Conservation (phyloP, 805 yeast genomes). For the Saccharomycopsis guyanensis region DNA sequence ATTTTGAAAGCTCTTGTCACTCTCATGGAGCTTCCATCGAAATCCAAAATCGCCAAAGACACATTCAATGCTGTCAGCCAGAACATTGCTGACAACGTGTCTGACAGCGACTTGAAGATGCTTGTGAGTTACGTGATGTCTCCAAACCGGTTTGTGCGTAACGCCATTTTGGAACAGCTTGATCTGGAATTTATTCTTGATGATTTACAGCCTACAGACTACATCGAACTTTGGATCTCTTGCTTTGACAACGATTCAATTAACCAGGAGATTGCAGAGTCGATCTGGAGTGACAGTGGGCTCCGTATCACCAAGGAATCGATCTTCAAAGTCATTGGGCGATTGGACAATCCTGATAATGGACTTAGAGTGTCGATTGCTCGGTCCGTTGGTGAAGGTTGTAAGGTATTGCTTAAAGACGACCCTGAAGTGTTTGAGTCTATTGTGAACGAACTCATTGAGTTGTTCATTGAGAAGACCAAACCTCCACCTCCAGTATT, state of each 20-base stretch:
- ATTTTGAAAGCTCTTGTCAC: slow-evolving; percentile 56
- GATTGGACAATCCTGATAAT: slow-evolving; percentile 46
- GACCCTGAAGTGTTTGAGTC: slow-evolving; percentile 26
- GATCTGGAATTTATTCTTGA: slow-evolving; percentile 75
- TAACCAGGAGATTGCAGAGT: slow-evolving; percentile 57
- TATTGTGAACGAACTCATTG: slow-evolving; percentile 40
- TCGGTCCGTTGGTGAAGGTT: slow-evolving; percentile 56
- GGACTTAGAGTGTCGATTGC: slow-evolving; percentile 73
- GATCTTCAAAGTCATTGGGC: slow-evolving; percentile 40
- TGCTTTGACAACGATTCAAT: slow-evolving; percentile 63
- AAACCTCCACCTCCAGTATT: slow-evolving; percentile 69
- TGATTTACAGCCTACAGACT: slow-evolving; percentile 35
- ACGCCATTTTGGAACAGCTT: slow-evolving; percentile 71
- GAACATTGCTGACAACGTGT: slow-evolving; percentile 57
- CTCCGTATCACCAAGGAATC: slow-evolving; percentile 41
- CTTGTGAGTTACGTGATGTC: slow-evolving; percentile 45
- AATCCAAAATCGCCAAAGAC: slow-evolving; percentile 76
- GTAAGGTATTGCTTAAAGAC: slow-evolving; percentile 27
- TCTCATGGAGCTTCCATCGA: slow-evolving; percentile 61
- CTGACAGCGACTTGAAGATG: slow-evolving; percentile 52
- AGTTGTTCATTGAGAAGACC: slow-evolving; percentile 50
- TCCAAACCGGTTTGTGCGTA: slow-evolving; percentile 64
- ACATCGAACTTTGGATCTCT: slow-evolving; percentile 70
- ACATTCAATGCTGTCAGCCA: slow-evolving; percentile 74
- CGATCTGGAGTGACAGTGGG: slow-evolving; percentile 80